Evolutionary conservation across 345 rosid genomes (phyloP), one percentile per base, ranked within the genome.

Genomic region (Melaleuca alternifolia): DNA sequence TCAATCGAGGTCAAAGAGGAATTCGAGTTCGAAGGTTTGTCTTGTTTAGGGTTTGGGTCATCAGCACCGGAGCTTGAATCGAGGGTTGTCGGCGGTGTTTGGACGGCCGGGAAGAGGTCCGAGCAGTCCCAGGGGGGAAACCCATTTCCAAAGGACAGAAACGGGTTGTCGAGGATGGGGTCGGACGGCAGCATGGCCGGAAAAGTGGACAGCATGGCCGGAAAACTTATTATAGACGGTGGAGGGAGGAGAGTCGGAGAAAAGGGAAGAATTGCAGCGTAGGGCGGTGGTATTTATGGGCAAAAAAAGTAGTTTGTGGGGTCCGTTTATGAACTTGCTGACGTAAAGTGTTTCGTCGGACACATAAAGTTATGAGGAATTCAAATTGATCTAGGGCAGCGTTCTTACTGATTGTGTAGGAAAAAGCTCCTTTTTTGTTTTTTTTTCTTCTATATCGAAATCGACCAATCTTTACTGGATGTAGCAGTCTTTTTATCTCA

Each of bases 261-360:
- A 95, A 95, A 96, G 98, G 98, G 98, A 95, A 95, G 97, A 95
- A 93, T 84, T 91, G 98, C 93, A 88, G 92, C 85, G 86, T 90
- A 41, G 93, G 94, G 88, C 94, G 28, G 75, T 86, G 82, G 79
- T 93, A 96, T 95, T 95, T 96, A 96, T 87, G 86, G 93, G 8
- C 91, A 76, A 2, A 21, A 18, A 53, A 6, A 24, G 82, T 23
- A 0, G 1, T 2, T 41, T 8, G 53, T 89, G 86, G 93, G 91
- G 23, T 86, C 91, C 87, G 91, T 37, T 3, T 16, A 13, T 46
- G 57, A 37, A 71, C 48, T 37, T 10, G 81, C 4, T 37, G 81
- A 1, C 81, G 48, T 71, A 16, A 2, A 33, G 24, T 33, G 46
- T 71, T 65, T 71, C 37, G 79, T 71, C 79, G 24, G 79, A 71